Conservation (phyloP, 441 rosid species). For the Adansonia grandidieri region DNA sequence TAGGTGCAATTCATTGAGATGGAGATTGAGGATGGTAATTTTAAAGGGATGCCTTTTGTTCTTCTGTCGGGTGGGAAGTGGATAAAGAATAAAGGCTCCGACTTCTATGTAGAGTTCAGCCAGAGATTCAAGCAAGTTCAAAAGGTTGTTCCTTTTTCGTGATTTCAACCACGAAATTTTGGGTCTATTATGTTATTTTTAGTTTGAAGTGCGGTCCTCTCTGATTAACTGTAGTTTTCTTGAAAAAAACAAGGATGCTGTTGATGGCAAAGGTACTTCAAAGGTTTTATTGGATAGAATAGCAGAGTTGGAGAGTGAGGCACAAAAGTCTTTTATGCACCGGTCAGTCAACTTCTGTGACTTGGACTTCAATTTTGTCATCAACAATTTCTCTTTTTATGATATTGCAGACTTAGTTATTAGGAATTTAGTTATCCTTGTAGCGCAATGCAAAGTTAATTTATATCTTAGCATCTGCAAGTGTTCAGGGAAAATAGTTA, state of each 20-base stretch:
- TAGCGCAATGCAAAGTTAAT: not conserved
- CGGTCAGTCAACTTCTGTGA: slow-evolving; percentile 58
- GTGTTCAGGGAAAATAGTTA: slow-evolving; percentile 3
- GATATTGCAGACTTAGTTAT: not conserved
- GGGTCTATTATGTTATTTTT: slow-evolving; percentile 14
- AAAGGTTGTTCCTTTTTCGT: slow-evolving; percentile 54
- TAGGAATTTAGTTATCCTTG: slow-evolving; percentile 10
- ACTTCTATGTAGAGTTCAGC: slow-evolving; percentile 77
- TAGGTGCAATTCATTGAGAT: slow-evolving; percentile 81
- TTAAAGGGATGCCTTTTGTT: slow-evolving; percentile 93
- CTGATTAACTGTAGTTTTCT: slow-evolving; percentile 31
- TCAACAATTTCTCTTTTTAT: slow-evolving; percentile 10
- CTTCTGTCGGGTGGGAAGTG: slow-evolving; percentile 72
- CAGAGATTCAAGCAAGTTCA: slow-evolving; percentile 52
- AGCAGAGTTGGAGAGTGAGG: slow-evolving; percentile 85
- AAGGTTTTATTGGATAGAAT: slow-evolving; percentile 76
- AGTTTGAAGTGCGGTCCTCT: not conserved
- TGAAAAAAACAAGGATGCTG: slow-evolving; percentile 54
- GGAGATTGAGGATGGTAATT: slow-evolving; percentile 73
- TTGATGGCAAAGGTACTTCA: slow-evolving; percentile 87
- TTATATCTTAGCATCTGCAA: slow-evolving; percentile 9
- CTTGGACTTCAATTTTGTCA: slow-evolving; percentile 7
- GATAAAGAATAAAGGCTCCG: slow-evolving; percentile 81
- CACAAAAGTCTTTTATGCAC: slow-evolving; percentile 99
- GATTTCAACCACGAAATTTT: slow-evolving; percentile 6